These are phyloP conservation scores for Haplosporangium sp. DNA, from an alignment of 371 early-diverging fungal genomes.

Conservation along the genomic window DNA sequence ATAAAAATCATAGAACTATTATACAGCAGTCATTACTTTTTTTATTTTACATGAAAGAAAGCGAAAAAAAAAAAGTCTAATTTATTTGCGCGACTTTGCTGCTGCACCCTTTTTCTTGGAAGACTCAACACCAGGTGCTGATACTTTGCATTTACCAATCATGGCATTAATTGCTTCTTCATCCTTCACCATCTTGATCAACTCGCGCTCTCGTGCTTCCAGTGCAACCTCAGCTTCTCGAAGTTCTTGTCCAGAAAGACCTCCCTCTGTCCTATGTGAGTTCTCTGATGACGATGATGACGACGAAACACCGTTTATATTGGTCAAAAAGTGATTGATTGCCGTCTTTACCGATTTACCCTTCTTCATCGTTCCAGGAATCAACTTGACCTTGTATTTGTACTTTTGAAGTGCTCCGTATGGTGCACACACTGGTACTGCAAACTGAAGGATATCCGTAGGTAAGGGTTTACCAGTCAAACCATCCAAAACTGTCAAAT, in stretches of 20 bases:
- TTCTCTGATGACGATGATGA: not conserved
- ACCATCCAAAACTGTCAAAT: constrained; percentile 78
- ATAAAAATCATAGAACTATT: not conserved
- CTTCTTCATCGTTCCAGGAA: constrained; percentile 96
- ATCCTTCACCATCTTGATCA: constrained; percentile 88
- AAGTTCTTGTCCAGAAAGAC: constrained; percentile 58
- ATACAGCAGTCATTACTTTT: not conserved
- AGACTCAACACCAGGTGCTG: constrained; percentile 79
- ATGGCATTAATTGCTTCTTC: constrained; percentile 84
- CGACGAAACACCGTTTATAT: constrained; percentile 16
- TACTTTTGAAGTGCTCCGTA: constrained; percentile 88
- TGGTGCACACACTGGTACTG: constrained; percentile 98
- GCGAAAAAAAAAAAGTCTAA: not conserved
- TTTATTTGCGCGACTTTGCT: constrained; percentile 39
- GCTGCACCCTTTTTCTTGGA: constrained; percentile 69
- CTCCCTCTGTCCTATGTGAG: not conserved
- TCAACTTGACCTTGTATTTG: constrained; percentile 96
- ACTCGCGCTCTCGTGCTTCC: constrained; percentile 76
- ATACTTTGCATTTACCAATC: constrained; percentile 91
- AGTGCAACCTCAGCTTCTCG: constrained; percentile 63
- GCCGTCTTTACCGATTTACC: constrained; percentile 80
- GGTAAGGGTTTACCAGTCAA: constrained; percentile 83
- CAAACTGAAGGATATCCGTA: constrained; percentile 87
- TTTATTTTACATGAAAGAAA: not conserved
- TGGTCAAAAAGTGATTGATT: constrained; percentile 38